Evolutionary conservation across 371 early-diverging fungal genomes (phyloP).

Genomic region (Mortierella sp.): DNA sequence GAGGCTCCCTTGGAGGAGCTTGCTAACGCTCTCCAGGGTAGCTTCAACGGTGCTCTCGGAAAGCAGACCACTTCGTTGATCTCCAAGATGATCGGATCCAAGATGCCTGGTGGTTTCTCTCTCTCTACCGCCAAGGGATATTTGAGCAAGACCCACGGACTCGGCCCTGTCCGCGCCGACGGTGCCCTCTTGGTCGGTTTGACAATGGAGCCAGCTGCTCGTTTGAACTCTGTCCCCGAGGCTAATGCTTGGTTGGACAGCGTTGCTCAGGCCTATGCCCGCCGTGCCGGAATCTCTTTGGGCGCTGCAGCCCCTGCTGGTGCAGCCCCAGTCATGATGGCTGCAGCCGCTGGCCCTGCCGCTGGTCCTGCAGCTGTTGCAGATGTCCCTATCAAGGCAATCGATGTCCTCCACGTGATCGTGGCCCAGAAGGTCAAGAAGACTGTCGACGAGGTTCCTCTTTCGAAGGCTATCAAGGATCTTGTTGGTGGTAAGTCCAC

Average conservation of each 20-base stretch:
- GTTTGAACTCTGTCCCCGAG: constrained; percentile 84
- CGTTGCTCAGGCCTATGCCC: constrained; percentile 83
- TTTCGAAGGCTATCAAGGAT: constrained; percentile 89
- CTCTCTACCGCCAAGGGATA: constrained; percentile 82
- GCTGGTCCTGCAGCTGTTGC: constrained; percentile 53
- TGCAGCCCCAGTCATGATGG: constrained; percentile 59
- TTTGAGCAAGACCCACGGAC: constrained; percentile 77
- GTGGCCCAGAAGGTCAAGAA: constrained; percentile 96
- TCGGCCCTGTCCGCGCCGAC: constrained; percentile 89
- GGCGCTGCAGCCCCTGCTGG: constrained; percentile 62
- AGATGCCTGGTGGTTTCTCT: constrained; percentile 96
- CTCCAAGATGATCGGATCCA: constrained; percentile 85
- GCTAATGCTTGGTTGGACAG: constrained; percentile 91
- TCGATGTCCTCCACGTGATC: constrained; percentile 84
- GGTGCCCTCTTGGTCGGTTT: constrained; percentile 84
- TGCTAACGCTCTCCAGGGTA: constrained; percentile 67
- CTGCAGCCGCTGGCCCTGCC: constrained; percentile 64
- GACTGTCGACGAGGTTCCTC: constrained; percentile 77
- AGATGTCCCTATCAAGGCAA: constrained; percentile 83
- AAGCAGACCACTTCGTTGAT: constrained; percentile 80
- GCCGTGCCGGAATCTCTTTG: constrained; percentile 81
- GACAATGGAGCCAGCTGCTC: constrained; percentile 88
- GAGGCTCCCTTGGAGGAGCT: constrained; percentile 88
- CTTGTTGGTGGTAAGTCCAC: constrained; percentile 96
- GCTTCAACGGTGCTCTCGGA: constrained; percentile 78